Percentiles rank a stretch among this genome's conserved stretches.
Evolutionary conservation across 148 eudicot genomes (phyloP).

Genomic region (Polygonum maritimum): DNA sequence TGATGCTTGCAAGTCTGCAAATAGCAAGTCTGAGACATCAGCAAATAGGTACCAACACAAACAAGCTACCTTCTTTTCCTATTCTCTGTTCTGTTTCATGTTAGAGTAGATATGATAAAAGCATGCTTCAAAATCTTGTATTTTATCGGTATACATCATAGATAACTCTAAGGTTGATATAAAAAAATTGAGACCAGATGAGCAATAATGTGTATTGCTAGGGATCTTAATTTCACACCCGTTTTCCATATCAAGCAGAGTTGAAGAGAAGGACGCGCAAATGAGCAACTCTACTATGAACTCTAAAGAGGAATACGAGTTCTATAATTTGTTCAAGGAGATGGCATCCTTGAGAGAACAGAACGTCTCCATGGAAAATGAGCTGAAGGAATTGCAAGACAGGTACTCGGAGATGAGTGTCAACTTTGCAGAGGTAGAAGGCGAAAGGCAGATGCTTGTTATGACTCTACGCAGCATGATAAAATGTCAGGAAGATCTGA

Average conservation of each 20-base stretch:
- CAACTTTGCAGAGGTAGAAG: conserved; percentile 96
- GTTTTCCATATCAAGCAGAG: neutral
- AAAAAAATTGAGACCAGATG: neutral
- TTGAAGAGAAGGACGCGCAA: neutral
- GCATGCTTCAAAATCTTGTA: neutral
- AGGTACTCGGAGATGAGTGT: conserved; percentile 91
- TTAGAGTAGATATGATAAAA: neutral
- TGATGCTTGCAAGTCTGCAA: neutral
- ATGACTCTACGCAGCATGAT: conserved; percentile 65
- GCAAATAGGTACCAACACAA: neutral
- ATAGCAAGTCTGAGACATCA: neutral
- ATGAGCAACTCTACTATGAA: neutral
- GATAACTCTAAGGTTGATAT: neutral
- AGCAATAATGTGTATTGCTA: neutral
- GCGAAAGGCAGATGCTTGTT: conserved; percentile 85
- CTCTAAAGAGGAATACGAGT: conserved; percentile 19
- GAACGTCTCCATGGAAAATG: conserved; percentile 68
- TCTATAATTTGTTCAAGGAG: conserved; percentile 34
- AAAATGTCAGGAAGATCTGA: conserved; percentile 35
- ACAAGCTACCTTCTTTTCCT: neutral
- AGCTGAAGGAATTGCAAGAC: conserved; percentile 82
- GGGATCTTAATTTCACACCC: neutral
- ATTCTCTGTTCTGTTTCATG: neutral
- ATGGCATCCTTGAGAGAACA: conserved; percentile 48
- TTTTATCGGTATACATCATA: neutral